A percentile compares a stretch with the other conserved stretches of the same genome.
Conservation (phyloP, 192 early-diverging fungal genomes). For the Obelidium mucronatum region DNA sequence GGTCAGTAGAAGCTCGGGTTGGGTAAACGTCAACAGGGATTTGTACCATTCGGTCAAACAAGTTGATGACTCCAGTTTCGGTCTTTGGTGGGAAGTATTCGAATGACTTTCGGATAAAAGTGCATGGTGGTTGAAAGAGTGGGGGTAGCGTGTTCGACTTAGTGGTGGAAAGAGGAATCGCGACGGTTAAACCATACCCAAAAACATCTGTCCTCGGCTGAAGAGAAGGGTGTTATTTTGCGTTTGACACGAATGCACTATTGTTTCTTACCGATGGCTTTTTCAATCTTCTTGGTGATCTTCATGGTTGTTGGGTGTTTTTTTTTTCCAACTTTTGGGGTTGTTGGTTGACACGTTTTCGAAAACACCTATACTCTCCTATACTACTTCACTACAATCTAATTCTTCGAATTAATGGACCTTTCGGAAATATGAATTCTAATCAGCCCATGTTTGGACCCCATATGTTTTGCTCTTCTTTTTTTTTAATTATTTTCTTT, state of each 20-base stretch:
- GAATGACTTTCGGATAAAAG: slow-evolving; percentile 71
- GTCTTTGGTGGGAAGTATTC: slow-evolving; percentile 99
- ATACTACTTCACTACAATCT: too few species aligned
- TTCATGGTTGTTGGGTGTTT: slow-evolving; percentile 40
- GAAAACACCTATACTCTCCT: too few species aligned
- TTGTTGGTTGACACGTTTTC: neutral
- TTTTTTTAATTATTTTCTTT: too few species aligned
- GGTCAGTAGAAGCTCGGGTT: neutral
- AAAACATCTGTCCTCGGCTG: slow-evolving; percentile 52
- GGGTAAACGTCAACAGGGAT: neutral
- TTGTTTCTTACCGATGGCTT: slow-evolving; percentile 44
- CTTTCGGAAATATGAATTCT: too few species aligned
- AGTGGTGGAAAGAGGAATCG: too few species aligned
- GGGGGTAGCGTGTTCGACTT: neutral
- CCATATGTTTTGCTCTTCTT: too few species aligned
- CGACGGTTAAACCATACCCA: too few species aligned
- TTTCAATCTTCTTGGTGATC: slow-evolving; percentile 57
- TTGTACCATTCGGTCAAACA: slow-evolving; percentile 88
- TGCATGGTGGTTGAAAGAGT: neutral
- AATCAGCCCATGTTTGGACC: too few species aligned
- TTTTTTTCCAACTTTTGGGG: neutral
- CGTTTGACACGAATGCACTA: too few species aligned
- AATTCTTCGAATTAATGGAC: too few species aligned
- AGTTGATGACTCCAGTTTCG: slow-evolving; percentile 90
- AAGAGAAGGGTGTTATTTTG: too few species aligned